phyloP scores from a whole-genome alignment of 805 yeast species.

The Lachancea waltii region DNA sequence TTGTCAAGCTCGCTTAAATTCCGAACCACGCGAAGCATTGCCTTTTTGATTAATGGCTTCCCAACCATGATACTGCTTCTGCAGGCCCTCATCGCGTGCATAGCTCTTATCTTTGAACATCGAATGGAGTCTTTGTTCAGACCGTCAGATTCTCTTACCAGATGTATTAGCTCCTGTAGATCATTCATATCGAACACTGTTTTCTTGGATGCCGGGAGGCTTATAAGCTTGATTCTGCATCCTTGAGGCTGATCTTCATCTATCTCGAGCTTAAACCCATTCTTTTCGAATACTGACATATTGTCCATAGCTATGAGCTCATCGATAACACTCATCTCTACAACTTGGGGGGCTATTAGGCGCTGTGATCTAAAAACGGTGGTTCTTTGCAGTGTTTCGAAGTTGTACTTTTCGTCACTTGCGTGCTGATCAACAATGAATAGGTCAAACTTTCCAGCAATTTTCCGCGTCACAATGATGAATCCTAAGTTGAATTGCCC shows the following conservation, averaged over 20 bases:
- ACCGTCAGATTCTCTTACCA: conserved; percentile 52
- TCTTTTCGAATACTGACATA: conserved; percentile 48
- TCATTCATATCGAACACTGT: conserved; percentile 58
- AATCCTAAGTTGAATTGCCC: conserved; percentile 98
- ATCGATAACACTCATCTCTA: conserved; percentile 73
- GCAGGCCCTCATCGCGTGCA: conserved; percentile 95
- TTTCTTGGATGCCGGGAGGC: conserved; percentile 70
- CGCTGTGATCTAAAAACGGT: conserved; percentile 63
- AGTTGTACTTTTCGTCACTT: conserved; percentile 90
- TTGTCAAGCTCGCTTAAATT: conserved; percentile 68
- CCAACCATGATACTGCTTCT: conserved; percentile 94
- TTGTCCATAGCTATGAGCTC: conserved; percentile 65
- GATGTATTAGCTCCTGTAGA: conserved; percentile 68
- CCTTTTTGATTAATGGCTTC: conserved; percentile 45
- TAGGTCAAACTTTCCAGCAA: conserved; percentile 43
- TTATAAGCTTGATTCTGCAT: conserved; percentile 42
- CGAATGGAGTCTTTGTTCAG: conserved; percentile 34
- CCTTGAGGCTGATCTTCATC: conserved; percentile 53
- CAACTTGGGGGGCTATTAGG: conserved; percentile 48
- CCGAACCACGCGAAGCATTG: conserved; percentile 64
- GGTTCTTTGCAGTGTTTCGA: conserved; percentile 57
- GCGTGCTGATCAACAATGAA: conserved; percentile 97
- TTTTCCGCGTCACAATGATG: conserved; percentile 60
- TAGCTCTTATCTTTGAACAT: conserved; percentile 71
- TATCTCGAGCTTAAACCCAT: conserved; percentile 66